Percentiles rank a stretch among this genome's conserved stretches.
phyloP scores from a whole-genome alignment of 495 filamentous ascomycete species.

The Daldinia decipiens region DNA sequence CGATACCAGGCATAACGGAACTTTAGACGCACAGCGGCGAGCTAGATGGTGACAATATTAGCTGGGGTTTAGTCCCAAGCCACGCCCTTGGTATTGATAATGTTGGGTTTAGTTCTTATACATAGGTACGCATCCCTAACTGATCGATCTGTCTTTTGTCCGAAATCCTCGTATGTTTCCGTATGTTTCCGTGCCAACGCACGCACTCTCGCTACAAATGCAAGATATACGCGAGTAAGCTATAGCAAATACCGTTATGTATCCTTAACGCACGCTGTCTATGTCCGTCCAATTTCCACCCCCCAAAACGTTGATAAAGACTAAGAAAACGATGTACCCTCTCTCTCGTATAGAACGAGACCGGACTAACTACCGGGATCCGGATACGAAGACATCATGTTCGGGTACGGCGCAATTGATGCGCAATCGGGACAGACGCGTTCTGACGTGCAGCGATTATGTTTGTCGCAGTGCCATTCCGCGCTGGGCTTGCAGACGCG shows the following conservation, averaged over 20 bases:
- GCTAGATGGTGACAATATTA: slow-evolving; percentile 6
- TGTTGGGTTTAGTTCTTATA: slow-evolving; percentile 66
- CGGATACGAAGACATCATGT: slow-evolving; percentile 41
- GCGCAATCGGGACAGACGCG: slow-evolving; percentile 43
- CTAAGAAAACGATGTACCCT: slow-evolving; percentile 10
- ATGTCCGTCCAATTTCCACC: slow-evolving; percentile 38
- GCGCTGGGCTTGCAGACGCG: slow-evolving; percentile 39
- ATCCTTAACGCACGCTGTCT: slow-evolving; percentile 28
- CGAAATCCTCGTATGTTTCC: slow-evolving; percentile 19
- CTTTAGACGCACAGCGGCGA: neutral
- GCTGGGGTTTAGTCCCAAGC: slow-evolving; percentile 6
- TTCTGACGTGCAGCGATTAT: slow-evolving; percentile 41
- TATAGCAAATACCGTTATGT: slow-evolving; percentile 29
- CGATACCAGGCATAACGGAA: neutral
- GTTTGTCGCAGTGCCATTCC: slow-evolving; percentile 49
- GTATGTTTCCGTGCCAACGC: slow-evolving; percentile 21
- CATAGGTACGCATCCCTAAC: slow-evolving; percentile 6
- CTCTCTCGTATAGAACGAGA: neutral
- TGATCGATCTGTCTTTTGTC: slow-evolving; percentile 24
- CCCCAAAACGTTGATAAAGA: slow-evolving; percentile 20
- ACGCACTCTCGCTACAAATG: slow-evolving; percentile 27
- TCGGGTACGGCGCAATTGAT: slow-evolving; percentile 26
- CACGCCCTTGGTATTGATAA: slow-evolving; percentile 33
- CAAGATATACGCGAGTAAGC: slow-evolving; percentile 28
- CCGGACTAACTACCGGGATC: slow-evolving; percentile 29